phyloP scores from a whole-genome alignment of 345 rosid species.

The Hibiscus tridactylites region DNA sequence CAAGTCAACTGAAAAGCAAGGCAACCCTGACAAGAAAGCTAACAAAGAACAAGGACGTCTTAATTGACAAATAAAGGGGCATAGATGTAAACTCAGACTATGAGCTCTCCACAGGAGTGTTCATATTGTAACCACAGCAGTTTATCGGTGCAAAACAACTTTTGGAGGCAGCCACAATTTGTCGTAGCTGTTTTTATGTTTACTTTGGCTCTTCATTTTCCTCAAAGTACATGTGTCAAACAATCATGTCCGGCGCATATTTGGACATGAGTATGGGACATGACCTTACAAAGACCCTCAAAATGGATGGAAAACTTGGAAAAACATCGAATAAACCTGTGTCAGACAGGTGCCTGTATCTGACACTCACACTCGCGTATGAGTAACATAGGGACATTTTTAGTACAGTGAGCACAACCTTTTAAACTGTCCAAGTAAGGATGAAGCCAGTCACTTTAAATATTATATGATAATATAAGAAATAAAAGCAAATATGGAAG shows the following conservation, averaged over 20 bases:
- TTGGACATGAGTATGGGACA: neutral
- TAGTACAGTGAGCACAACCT: neutral
- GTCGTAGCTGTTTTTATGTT: neutral
- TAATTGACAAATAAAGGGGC: neutral
- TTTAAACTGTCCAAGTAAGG: neutral
- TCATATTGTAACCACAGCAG: neutral
- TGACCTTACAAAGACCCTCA: neutral
- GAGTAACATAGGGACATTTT: neutral
- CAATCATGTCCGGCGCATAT: too few relatives aligned
- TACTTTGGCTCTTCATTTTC: neutral
- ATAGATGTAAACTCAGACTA: neutral
- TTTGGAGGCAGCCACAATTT: neutral
- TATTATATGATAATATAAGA: neutral
- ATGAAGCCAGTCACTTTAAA: neutral
- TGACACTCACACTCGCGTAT: neutral
- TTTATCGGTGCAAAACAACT: neutral
- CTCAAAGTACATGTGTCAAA: too few relatives aligned
- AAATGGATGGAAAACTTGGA: neutral
- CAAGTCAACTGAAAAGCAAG: neutral
- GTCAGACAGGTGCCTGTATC: neutral
- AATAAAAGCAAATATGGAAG: neutral
- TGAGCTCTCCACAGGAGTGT: neutral
- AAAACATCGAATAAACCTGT: neutral
- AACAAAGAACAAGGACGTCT: neutral
- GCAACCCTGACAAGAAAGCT: neutral